Conservation (phyloP, 139 green algal species). For the Closterium sp. region DNA sequence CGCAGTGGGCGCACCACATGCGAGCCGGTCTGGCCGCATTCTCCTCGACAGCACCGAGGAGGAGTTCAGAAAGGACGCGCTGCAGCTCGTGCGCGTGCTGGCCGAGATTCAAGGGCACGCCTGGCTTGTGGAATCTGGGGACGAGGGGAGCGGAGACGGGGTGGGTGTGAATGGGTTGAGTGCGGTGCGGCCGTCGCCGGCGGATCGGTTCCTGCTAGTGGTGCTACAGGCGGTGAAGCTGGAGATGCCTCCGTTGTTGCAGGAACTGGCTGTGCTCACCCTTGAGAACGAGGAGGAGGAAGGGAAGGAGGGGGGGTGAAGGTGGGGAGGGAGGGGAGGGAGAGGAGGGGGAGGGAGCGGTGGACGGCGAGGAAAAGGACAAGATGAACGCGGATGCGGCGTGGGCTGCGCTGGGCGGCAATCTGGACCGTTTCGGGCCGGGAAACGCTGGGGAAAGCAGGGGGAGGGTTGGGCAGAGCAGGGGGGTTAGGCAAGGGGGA, state of each 20-base stretch:
- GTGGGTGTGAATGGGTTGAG: not conserved
- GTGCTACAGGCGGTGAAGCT: not conserved
- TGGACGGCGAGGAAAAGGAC: not conserved
- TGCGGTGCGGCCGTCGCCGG: not conserved
- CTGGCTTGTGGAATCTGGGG: not conserved
- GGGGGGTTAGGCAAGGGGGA: not conserved
- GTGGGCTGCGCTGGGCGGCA: constrained; percentile 6
- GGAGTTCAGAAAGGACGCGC: not conserved
- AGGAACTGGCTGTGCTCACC: not conserved
- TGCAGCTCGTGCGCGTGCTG: not conserved
- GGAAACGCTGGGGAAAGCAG: not conserved
- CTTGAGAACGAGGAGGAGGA: not conserved
- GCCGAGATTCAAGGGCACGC: not conserved
- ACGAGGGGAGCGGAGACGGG: not conserved
- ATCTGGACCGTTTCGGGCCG: not conserved
- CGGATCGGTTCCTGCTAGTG: not conserved
- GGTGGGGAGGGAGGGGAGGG: not conserved
- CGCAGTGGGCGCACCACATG: too few relatives aligned
- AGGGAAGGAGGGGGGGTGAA: not conserved
- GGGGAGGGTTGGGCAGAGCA: not conserved
- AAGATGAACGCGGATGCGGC: not conserved
- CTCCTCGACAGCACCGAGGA: not conserved
- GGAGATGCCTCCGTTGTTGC: not conserved
- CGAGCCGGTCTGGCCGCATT: not conserved
- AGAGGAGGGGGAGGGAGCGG: not conserved